Percentiles rank a stretch among this genome's conserved stretches.
Conservation (phyloP, 2,329 filamentous ascomycete genomes). For the Grosmannia penicillata region DNA sequence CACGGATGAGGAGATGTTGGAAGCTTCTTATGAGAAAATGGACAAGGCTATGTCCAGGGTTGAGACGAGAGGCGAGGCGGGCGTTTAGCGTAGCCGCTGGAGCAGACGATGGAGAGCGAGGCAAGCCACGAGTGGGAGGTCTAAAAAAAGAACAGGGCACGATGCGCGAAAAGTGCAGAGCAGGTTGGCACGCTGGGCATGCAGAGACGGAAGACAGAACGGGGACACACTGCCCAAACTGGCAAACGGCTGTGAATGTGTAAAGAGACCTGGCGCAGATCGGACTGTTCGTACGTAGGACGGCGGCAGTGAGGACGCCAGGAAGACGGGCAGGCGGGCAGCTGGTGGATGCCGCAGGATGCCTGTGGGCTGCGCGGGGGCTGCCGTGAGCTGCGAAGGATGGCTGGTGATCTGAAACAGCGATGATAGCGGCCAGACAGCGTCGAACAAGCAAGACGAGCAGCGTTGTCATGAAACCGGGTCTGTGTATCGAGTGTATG, state of each 20-base stretch:
- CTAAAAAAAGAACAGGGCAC: not conserved
- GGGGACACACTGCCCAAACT: too few relatives aligned
- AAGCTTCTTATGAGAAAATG: not conserved
- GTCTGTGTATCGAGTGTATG: conserved; percentile 30
- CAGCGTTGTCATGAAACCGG: conserved; percentile 32
- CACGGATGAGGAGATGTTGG: conserved; percentile 9
- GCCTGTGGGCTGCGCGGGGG: too few relatives aligned
- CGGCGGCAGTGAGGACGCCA: too few relatives aligned
- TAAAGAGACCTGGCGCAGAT: too few relatives aligned
- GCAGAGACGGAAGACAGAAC: too few relatives aligned
- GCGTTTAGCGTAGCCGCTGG: conserved; percentile 3
- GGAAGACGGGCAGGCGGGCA: too few relatives aligned
- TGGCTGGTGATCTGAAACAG: conserved; percentile 10
- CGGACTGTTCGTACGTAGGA: too few relatives aligned
- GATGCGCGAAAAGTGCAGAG: not conserved
- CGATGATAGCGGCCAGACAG: conserved; percentile 15
- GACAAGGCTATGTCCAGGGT: not conserved
- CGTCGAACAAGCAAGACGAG: conserved; percentile 14
- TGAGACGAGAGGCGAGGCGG: conserved; percentile 26
- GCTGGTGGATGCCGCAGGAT: too few relatives aligned
- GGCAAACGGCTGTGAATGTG: too few relatives aligned
- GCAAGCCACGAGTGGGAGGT: too few relatives aligned
- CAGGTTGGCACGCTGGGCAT: too few relatives aligned
- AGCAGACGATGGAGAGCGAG: not conserved
- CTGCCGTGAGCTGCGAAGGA: not conserved